phyloP scores from a whole-genome alignment of 2,329 filamentous ascomycete genomes.

The Graphium sp. region DNA sequence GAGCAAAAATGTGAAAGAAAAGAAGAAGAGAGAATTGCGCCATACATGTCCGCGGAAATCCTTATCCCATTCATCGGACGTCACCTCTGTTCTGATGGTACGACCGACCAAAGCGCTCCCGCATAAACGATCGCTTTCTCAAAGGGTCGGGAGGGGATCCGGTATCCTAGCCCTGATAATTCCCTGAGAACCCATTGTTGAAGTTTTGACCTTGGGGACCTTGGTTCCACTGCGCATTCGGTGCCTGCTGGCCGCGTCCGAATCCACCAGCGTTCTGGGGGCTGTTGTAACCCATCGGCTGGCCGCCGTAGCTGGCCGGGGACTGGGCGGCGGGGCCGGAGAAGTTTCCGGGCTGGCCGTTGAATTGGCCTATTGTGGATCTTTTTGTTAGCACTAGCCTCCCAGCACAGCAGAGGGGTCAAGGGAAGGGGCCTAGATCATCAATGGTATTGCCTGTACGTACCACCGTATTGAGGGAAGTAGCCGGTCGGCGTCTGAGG shows the following conservation, averaged over 20 bases:
- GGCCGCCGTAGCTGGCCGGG: conserved; percentile 44
- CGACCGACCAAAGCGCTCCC: too few species aligned
- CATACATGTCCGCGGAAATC: too few species aligned
- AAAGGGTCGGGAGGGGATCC: too few species aligned
- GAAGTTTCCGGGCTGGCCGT: conserved; percentile 52
- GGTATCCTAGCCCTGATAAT: conserved; percentile 37
- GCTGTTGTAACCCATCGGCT: conserved; percentile 55
- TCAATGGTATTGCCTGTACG: conserved; percentile 16
- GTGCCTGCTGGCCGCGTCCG: conserved; percentile 53
- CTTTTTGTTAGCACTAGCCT: conserved; percentile 11
- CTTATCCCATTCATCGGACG: too few species aligned
- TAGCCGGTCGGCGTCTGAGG: conserved; percentile 65
- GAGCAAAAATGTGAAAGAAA: conserved; percentile 4
- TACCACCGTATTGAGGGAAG: conserved; percentile 88
- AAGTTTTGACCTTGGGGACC: conserved; percentile 35
- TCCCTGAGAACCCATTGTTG: conserved; percentile 43
- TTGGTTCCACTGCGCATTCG: conserved; percentile 38
- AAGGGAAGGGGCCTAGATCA: neutral
- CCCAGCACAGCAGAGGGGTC: conserved; percentile 13
- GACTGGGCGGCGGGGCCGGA: conserved; percentile 44
- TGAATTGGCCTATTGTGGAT: conserved; percentile 28
- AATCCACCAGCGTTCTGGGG: conserved; percentile 70
- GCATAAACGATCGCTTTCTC: too few species aligned
- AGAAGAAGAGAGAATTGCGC: conserved; percentile 5
- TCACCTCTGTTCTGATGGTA: too few species aligned